phyloP scores from a whole-genome alignment of 345 rosid species.

The Erodium maritimum region DNA sequence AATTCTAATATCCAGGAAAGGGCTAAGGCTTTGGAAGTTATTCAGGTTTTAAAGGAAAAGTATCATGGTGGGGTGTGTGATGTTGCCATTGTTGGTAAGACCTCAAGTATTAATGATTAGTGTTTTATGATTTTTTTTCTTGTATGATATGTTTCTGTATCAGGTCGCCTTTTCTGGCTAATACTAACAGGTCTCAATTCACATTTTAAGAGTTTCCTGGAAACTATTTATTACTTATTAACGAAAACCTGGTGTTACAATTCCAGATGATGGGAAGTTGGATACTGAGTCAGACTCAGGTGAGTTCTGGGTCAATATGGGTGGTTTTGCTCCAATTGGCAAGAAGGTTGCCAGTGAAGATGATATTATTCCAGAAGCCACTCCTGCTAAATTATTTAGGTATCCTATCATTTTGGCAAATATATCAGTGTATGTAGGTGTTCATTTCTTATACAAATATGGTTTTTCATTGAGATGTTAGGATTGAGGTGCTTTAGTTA shows the following conservation, averaged over 20 bases:
- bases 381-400: constrained; percentile 73
- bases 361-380: constrained; percentile 56
- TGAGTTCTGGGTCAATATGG: constrained; percentile 86
- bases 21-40: constrained; percentile 89
- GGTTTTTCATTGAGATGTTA: too few relatives aligned
- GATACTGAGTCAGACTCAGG: constrained; percentile 96
- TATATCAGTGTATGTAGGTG: too few relatives aligned
- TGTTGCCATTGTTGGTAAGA: constrained; percentile 81
- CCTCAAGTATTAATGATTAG: constrained; percentile 9
- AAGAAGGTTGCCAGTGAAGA: constrained; percentile 73
- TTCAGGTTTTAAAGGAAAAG: constrained; percentile 84
- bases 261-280: constrained; percentile 76
- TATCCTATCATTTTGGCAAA: constrained; percentile 8
- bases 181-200: too few relatives aligned
- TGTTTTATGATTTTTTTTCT: constrained; percentile 3
- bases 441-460: too few relatives aligned
- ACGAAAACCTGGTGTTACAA: constrained; percentile 11
- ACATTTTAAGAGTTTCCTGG: too few relatives aligned
- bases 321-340: constrained; percentile 94
- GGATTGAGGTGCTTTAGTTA: too few relatives aligned
- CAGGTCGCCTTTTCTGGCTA: too few relatives aligned
- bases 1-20: constrained; percentile 97
- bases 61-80: constrained; percentile 72
- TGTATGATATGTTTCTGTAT: too few relatives aligned
- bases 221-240: not conserved